These are phyloP conservation scores for Plasmodium blacklocki DNA, from an alignment of 169 alveolate genomes.

Conservation along the genomic window DNA sequence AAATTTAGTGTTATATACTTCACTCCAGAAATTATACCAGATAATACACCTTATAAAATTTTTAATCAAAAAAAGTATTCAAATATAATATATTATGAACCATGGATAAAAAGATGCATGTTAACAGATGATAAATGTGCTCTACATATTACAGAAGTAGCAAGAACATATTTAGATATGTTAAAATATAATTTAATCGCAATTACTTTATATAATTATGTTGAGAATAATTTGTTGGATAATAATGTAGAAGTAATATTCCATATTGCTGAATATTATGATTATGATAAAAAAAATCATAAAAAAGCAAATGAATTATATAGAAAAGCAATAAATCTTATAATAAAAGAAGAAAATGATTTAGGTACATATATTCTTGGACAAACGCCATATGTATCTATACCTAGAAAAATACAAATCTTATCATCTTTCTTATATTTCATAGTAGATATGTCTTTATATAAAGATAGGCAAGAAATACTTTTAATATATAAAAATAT, in stretches of 20 bases:
- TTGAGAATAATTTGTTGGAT: conserved; percentile 1
- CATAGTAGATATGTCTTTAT: conserved; percentile 4
- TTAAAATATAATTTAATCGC: conserved; percentile 16
- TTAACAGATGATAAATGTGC: conserved; percentile 31
- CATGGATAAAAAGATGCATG: conserved; percentile 48
- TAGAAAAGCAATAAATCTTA: conserved; percentile 28
- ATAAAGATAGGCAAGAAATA: conserved; percentile 3
- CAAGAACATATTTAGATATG: conserved; percentile 44
- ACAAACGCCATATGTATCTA: conserved; percentile 11
- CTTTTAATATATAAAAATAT: conserved; percentile 21
- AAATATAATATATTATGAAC: conserved; percentile 15
- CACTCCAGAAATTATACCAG: conserved; percentile 10
- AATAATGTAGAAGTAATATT: neutral
- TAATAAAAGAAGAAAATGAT: neutral
- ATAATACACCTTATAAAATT: conserved; percentile 36
- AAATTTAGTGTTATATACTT: conserved; percentile 48
- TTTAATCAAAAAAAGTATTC: conserved; percentile 41
- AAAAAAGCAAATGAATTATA: conserved; percentile 22
- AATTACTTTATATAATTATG: conserved; percentile 16
- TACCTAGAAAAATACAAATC: conserved; percentile 24
- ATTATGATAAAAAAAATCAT: conserved; percentile 21
- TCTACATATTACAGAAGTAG: conserved; percentile 33
- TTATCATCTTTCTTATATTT: conserved; percentile 33
- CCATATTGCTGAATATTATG: conserved; percentile 56
- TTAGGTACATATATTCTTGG: neutral